These are phyloP conservation scores for Phytopythium litorale DNA, from an alignment of 352 stramenopile genomes.

Conservation along the genomic window DNA sequence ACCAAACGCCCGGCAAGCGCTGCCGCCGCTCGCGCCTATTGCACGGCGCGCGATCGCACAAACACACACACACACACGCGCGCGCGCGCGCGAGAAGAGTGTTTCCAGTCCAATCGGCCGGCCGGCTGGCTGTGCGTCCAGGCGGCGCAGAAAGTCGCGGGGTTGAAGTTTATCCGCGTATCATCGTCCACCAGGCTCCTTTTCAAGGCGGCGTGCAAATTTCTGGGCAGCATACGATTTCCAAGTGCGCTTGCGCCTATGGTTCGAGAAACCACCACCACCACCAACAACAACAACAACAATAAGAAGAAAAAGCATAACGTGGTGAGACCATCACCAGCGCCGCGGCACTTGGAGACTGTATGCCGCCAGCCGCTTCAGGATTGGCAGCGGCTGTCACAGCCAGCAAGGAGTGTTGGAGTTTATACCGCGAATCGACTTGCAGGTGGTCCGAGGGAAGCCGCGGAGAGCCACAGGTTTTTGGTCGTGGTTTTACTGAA, in stretches of 20 bases:
- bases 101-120: too few species aligned
- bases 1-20: background rate
- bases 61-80: too few species aligned
- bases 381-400: background rate
- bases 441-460: background rate
- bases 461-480: background rate
- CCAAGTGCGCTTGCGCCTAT: too few species aligned
- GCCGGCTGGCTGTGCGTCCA: too few species aligned
- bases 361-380: background rate
- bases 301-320: background rate
- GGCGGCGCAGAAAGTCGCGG: background rate
- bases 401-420: background rate
- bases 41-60: background rate
- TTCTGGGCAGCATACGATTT: background rate
- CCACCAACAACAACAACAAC: too few species aligned
- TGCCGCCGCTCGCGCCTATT: background rate
- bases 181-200: background rate
- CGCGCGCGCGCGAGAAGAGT: too few species aligned
- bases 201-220: background rate
- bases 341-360: background rate
- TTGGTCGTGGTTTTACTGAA: background rate
- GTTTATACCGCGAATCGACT: background rate
- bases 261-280: background rate
- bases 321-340: background rate
- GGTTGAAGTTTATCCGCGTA: background rate